Evolutionary conservation across 1,284 basidiomycete species (phyloP).

Genomic region (Sutorius eximius): DNA sequence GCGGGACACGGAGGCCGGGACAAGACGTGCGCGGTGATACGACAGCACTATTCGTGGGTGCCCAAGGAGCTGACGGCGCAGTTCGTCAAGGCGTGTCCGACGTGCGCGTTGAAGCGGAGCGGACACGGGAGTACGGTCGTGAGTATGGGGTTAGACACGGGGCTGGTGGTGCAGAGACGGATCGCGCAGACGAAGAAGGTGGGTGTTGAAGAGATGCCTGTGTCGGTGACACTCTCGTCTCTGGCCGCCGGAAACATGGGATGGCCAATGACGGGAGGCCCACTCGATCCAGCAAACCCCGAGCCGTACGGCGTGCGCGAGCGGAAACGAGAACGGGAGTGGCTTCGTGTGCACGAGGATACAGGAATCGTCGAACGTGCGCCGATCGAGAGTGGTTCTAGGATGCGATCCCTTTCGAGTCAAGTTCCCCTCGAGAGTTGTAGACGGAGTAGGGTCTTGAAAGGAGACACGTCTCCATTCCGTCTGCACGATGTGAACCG

Average conservation of each 20-base stretch:
- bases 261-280: slow-evolving; percentile 29
- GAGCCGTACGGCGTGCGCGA: slow-evolving; percentile 13
- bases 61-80: slow-evolving; percentile 76
- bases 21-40: slow-evolving; percentile 62
- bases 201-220: background rate
- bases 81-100: slow-evolving; percentile 75
- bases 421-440: slow-evolving; percentile 1
- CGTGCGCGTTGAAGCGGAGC: slow-evolving; percentile 51
- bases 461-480: background rate
- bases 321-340: background rate
- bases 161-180: background rate
- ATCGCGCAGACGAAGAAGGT: background rate
- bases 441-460: slow-evolving; percentile 1
- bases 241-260: background rate
- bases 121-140: slow-evolving; percentile 16
- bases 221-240: background rate
- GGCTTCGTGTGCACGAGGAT: background rate
- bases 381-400: background rate
- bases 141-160: background rate
- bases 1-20: slow-evolving; percentile 75
- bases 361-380: background rate
- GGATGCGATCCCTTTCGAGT: background rate
- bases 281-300: slow-evolving; percentile 27
- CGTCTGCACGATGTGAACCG: background rate
- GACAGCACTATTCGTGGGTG: slow-evolving; percentile 73